phyloP scores from a whole-genome alignment of 805 yeast genomes.

The Saturnispora sanitii region DNA sequence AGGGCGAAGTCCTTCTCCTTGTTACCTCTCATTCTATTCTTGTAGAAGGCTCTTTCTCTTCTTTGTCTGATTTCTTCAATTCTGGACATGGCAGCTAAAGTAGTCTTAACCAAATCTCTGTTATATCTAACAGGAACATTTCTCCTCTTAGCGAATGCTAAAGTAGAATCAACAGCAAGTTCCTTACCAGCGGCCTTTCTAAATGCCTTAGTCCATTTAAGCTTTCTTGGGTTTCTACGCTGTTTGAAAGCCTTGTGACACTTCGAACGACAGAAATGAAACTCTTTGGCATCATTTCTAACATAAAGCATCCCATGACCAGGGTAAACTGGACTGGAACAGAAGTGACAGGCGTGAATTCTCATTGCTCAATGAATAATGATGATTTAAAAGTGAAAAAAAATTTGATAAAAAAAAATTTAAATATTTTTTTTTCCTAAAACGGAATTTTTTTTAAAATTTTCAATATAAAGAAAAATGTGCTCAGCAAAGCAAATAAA shows the following conservation, averaged over 20 bases:
- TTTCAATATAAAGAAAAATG: neutral
- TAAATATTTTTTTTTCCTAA: neutral
- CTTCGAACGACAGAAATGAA: constrained; percentile 93
- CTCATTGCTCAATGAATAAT: constrained; percentile 55
- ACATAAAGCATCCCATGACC: constrained; percentile 96
- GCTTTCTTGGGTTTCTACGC: constrained; percentile 96
- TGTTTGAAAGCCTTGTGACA: constrained; percentile 97
- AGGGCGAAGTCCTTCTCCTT: constrained; percentile 74
- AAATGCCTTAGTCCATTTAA: constrained; percentile 98
- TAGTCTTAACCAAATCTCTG: constrained; percentile 89
- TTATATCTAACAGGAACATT: constrained; percentile 96
- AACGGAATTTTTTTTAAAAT: neutral
- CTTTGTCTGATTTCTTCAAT: constrained; percentile 91
- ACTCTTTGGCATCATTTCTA: constrained; percentile 96
- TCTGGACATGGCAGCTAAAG: constrained; percentile 91
- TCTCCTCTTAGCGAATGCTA: constrained; percentile 94
- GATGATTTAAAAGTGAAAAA: neutral
- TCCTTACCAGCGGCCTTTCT: constrained; percentile 99
- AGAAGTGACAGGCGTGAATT: constrained; percentile 87
- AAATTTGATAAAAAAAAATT: neutral
- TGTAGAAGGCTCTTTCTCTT: constrained; percentile 97
- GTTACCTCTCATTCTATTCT: constrained; percentile 98
- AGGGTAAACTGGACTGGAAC: constrained; percentile 93
- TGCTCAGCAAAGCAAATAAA: no score
- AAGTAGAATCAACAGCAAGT: constrained; percentile 91